phyloP scores from a whole-genome alignment of 257 asterid genomes.

The Jacaranda mimosifolia region DNA sequence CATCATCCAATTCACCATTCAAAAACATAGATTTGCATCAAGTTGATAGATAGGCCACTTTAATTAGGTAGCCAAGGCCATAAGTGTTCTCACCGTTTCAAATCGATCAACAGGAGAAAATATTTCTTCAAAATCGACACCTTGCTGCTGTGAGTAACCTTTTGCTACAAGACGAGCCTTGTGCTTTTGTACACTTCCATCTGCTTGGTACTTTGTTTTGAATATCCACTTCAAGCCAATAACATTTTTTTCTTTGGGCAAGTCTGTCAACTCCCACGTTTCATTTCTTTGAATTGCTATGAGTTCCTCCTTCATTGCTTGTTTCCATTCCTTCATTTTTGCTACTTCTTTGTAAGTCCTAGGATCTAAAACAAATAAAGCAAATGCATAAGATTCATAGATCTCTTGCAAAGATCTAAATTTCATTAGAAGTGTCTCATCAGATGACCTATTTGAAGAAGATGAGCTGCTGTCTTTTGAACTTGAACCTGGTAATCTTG shows the following conservation, averaged over 20 bases:
- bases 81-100: too few species aligned
- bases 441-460: too few species aligned
- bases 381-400: too few species aligned
- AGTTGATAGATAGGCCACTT: too few species aligned
- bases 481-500: too few species aligned
- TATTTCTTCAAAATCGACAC: too few species aligned
- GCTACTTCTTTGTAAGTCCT: not conserved
- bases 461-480: too few species aligned
- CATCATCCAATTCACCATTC: too few species aligned
- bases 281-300: not conserved
- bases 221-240: constrained; percentile 10
- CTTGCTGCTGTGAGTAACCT: not conserved
- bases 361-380: not conserved
- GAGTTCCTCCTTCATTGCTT: not conserved
- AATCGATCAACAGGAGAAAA: too few species aligned
- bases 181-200: not conserved
- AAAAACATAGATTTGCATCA: too few species aligned
- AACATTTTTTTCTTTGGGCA: not conserved
- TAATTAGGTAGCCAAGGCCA: too few species aligned
- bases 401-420: not conserved
- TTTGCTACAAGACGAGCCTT: too few species aligned
- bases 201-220: not conserved
- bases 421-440: not conserved
- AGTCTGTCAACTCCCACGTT: not conserved
- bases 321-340: not conserved